Base-by-base conservation (phyloP, 169 alveolate species). In the Besnoitia besnoiti region DNA sequence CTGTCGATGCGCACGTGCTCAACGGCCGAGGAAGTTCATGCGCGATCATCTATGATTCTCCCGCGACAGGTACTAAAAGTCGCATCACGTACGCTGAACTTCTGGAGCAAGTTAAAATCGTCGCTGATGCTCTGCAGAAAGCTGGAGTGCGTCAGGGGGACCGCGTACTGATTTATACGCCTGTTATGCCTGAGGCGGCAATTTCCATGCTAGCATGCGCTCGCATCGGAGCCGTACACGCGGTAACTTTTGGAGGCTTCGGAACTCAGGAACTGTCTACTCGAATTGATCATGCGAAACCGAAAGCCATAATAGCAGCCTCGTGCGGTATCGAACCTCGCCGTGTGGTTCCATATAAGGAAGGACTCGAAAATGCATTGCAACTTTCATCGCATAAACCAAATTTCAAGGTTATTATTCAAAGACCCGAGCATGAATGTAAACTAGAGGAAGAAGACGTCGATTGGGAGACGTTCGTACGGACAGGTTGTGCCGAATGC, bases 181-280 rank as follows among this genome's bases (percentile, higher is more conserved):
- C 99, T 10, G 97, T 96, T 97, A 96, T 97, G 4, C 99, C 99
- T 46, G 99, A 98, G 92, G 95, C 98, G 39, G 96, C 96, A n/a
- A 94, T 96, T 88, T 94, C 99, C 40, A 97, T 98, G 97, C 95
- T 98, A 47, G 99, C 99, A 27, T 97, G 99, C 91, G 98, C 98
- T n/a, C 96, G 99, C 79, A 97, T 93, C 96, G 94, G 94, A 21
- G 92, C 92, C 1, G 49, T 88, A 7, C 94, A 91, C 85, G 73
- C 94, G 27, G 99, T 98, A 3, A 98, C 98, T 47, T 98, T 98
- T 94, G 99, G 99, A 37, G 99, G 99, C 0, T 98, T 97, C 93
- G 98, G 99, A n/a, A 98, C 98, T 0, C 98, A 97, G 93, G 93
- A 97, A 90, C 96, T 96, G 16, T 87, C 97, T 39, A 95, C 93